Conservation (phyloP, 2,329 filamentous ascomycete genomes). For the Setomelanomma holmii region DNA sequence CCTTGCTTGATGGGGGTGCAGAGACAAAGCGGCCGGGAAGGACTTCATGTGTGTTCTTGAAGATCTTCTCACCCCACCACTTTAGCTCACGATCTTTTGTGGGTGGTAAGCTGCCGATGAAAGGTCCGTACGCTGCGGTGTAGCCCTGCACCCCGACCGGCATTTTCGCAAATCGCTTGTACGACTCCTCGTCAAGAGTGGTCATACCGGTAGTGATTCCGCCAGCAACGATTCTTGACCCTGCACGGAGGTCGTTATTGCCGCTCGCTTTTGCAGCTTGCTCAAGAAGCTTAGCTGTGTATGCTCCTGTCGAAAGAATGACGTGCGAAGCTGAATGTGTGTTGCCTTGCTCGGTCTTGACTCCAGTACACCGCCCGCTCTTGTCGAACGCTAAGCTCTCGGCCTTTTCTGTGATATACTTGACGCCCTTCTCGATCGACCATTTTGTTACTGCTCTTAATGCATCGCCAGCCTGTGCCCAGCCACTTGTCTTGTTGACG, state of each 20-base stretch:
- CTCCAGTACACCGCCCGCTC: conserved; percentile 50
- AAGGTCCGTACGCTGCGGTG: conserved; percentile 37
- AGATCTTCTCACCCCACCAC: conserved; percentile 46
- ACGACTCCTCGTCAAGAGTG: conserved; percentile 47
- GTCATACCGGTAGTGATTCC: conserved; percentile 61
- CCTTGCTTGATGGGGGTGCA: conserved; percentile 61
- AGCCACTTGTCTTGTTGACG: conserved; percentile 67
- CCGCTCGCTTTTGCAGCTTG: conserved; percentile 56
- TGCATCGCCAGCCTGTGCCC: conserved; percentile 68
- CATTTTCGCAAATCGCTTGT: conserved; percentile 42
- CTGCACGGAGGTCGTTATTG: conserved; percentile 60
- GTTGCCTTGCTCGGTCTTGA: conserved; percentile 45
- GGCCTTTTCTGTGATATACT: conserved; percentile 64
- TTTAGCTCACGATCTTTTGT: conserved; percentile 44
- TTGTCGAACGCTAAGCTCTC: conserved; percentile 57
- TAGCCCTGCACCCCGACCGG: conserved; percentile 43
- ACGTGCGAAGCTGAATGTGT: conserved; percentile 32
- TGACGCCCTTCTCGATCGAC: conserved; percentile 63
- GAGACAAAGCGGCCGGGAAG: conserved; percentile 62
- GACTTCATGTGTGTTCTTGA: conserved; percentile 42
- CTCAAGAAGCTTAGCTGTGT: conserved; percentile 54
- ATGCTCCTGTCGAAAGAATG: conserved; percentile 53
- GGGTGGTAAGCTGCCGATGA: conserved; percentile 42
- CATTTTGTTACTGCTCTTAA: conserved; percentile 62
- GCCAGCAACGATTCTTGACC: conserved; percentile 63